These are phyloP conservation scores for Cairneyella variabilis DNA, from an alignment of 495 filamentous ascomycete genomes.

Conservation along the genomic window DNA sequence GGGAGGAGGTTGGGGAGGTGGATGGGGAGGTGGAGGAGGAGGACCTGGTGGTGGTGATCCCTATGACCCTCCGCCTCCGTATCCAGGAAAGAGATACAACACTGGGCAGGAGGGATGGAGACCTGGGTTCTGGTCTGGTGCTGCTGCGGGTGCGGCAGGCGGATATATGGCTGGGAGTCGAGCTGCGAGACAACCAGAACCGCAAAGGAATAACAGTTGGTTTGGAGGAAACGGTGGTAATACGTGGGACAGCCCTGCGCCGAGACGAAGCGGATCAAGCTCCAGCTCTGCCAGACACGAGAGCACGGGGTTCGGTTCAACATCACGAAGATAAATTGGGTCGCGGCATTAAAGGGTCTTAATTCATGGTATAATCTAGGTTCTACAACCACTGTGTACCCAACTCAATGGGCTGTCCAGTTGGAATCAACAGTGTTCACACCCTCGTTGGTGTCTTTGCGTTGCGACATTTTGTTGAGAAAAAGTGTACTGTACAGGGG, in stretches of 20 bases:
- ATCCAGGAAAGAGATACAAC: slow-evolving; percentile 34
- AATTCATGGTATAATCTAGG: slow-evolving; percentile 11
- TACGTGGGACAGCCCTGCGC: slow-evolving; percentile 32
- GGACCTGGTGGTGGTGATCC: slow-evolving; percentile 49
- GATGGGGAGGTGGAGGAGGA: slow-evolving; percentile 49
- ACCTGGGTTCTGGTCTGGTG: slow-evolving; percentile 87
- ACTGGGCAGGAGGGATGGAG: slow-evolving; percentile 56
- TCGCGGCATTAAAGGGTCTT: too few relatives aligned
- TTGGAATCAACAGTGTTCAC: not conserved
- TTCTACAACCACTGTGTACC: slow-evolving; percentile 17
- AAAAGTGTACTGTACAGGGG: slow-evolving; percentile 17
- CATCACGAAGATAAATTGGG: slow-evolving; percentile 60
- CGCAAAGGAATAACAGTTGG: slow-evolving; percentile 17
- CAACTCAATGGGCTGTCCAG: slow-evolving; percentile 7
- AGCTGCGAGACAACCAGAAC: slow-evolving; percentile 29
- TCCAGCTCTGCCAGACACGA: slow-evolving; percentile 54
- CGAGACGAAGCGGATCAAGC: slow-evolving; percentile 36
- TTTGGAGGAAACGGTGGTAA: slow-evolving; percentile 43
- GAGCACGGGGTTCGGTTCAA: slow-evolving; percentile 90
- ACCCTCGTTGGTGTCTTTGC: not conserved
- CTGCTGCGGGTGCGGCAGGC: slow-evolving; percentile 64
- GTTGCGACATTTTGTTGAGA: too few relatives aligned
- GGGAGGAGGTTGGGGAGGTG: slow-evolving; percentile 42
- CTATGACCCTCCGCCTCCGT: slow-evolving; percentile 55
- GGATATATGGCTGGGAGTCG: slow-evolving; percentile 45